These are phyloP conservation scores for Sugiyamaella boreocaroliniensis DNA, from an alignment of 805 yeast species.

Conservation along the genomic window DNA sequence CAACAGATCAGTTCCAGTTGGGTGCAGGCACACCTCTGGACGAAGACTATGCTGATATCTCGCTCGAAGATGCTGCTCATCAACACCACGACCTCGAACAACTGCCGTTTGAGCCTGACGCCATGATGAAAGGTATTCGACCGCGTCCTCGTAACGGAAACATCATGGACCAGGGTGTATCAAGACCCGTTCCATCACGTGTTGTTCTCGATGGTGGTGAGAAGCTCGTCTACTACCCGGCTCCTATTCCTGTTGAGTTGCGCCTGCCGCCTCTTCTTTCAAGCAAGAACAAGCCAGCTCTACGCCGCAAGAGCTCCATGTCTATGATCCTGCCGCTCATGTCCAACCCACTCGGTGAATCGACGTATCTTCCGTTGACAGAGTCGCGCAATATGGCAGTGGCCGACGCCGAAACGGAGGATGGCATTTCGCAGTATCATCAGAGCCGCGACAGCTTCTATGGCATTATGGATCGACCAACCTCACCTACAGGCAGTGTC, in stretches of 20 bases:
- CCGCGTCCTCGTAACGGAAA: conserved; percentile 1
- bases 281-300: conserved; percentile 7
- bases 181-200: conserved; percentile 2
- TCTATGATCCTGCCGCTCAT: conserved; percentile 3
- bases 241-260: conserved; percentile 32
- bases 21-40: not conserved
- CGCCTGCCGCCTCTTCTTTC: conserved; percentile 31
- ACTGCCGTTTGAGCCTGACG: not conserved
- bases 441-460: not conserved
- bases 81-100: not conserved
- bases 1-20: not conserved
- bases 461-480: conserved; percentile 5
- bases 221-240: conserved; percentile 26
- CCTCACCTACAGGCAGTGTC: conserved; percentile 19
- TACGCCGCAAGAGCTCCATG: conserved; percentile 7
- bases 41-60: not conserved
- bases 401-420: not conserved
- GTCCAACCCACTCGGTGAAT: conserved; percentile 9
- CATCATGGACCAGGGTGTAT: not conserved
- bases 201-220: conserved; percentile 5
- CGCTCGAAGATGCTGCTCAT: not conserved
- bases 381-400: conserved; percentile 1
- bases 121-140: not conserved
- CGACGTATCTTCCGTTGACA: not conserved
- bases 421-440: not conserved